A percentile compares a stretch with the other conserved stretches of the same genome.
Evolutionary conservation across 148 eudicot species (phyloP).

Genomic region (Agrostemma githago): DNA sequence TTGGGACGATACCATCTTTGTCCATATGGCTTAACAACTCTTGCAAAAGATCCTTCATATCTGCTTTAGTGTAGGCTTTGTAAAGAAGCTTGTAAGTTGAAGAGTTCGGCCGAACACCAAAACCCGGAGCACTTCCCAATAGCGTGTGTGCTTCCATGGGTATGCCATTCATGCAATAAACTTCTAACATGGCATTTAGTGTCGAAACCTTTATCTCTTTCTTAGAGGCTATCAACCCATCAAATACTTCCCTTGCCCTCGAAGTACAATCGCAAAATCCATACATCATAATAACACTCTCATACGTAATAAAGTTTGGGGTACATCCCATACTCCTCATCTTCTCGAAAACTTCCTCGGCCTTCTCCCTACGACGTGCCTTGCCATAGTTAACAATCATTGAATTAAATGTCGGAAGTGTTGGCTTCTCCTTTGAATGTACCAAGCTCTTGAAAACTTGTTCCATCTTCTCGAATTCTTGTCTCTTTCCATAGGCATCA

Average conservation of each 20-base stretch:
- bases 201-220: slow-evolving; percentile 66
- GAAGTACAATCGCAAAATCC: slow-evolving; percentile 72
- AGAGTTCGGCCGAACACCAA: slow-evolving; percentile 45
- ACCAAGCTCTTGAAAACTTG: slow-evolving; percentile 79
- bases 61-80: slow-evolving; percentile 82
- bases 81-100: slow-evolving; percentile 88
- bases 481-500: slow-evolving; percentile 88
- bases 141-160: slow-evolving; percentile 68
- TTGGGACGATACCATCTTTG: slow-evolving; percentile 73
- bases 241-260: slow-evolving; percentile 70
- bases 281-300: slow-evolving; percentile 79
- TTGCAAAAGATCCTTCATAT: slow-evolving; percentile 61
- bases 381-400: slow-evolving; percentile 93
- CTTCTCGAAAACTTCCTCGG: slow-evolving; percentile 53
- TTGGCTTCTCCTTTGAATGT: slow-evolving; percentile 76
- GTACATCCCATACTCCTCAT: slow-evolving; percentile 61
- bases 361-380: slow-evolving; percentile 88
- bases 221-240: slow-evolving; percentile 44
- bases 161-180: slow-evolving; percentile 72
- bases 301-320: slow-evolving; percentile 76
- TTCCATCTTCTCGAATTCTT: slow-evolving; percentile 93
- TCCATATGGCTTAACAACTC: slow-evolving; percentile 64
- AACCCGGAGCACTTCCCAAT: slow-evolving; percentile 44
- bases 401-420: slow-evolving; percentile 83
- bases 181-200: slow-evolving; percentile 90